phyloP scores from a whole-genome alignment of 2,329 filamentous ascomycete genomes.

The Hymenoscyphus linearis region DNA sequence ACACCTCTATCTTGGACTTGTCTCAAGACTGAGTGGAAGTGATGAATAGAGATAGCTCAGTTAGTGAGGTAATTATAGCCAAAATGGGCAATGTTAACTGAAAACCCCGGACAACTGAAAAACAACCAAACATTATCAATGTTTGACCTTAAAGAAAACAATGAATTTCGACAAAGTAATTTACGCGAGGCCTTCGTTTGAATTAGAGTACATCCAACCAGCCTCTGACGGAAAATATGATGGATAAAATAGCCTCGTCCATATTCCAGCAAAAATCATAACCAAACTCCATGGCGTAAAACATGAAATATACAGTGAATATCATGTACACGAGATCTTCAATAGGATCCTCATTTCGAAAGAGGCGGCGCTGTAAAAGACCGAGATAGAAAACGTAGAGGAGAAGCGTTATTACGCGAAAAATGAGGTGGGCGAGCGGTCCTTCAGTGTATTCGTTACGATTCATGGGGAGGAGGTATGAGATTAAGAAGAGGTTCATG shows the following conservation, averaged over 20 bases:
- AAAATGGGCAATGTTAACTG: too few species aligned
- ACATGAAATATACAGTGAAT: not conserved
- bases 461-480: not conserved
- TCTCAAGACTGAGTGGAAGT: too few species aligned
- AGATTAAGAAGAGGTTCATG: not conserved
- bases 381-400: not conserved
- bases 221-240: not conserved
- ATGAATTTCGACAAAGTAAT: too few species aligned
- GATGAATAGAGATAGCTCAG: too few species aligned
- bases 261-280: constrained; percentile 1
- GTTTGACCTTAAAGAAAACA: too few species aligned
- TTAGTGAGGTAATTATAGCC: too few species aligned
- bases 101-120: too few species aligned
- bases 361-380: not conserved
- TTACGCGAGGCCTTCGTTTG: not conserved
- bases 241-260: not conserved
- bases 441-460: not conserved
- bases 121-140: too few species aligned
- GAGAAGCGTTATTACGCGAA: not conserved
- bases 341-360: not conserved
- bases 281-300: not conserved
- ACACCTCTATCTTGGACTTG: too few species aligned
- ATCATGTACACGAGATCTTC: not conserved
- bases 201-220: not conserved
- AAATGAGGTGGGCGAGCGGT: not conserved